phyloP scores from a whole-genome alignment of 1,139 yeast genomes.

The Debaryomycetaceae sp. region DNA sequence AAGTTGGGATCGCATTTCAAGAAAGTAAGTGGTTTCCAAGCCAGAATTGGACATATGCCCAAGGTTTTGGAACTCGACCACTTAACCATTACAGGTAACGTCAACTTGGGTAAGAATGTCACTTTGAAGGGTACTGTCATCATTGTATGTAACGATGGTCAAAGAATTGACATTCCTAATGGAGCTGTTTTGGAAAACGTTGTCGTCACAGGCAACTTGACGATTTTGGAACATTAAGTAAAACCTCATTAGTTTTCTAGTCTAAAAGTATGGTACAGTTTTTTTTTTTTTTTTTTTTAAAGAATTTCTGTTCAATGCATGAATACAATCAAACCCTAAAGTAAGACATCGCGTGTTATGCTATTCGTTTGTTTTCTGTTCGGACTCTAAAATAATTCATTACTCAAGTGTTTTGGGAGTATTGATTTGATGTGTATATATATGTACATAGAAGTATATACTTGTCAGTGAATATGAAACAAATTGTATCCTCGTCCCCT shows the following conservation, averaged over 20 bases:
- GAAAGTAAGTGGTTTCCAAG: conserved; percentile 88
- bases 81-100: conserved; percentile 96
- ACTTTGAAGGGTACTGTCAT: conserved; percentile 95
- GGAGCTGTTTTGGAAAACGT: conserved; percentile 94
- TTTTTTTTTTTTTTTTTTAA: too few species aligned
- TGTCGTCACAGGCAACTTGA: conserved; percentile 94
- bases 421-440: too few species aligned
- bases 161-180: conserved; percentile 94
- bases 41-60: conserved; percentile 93
- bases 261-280: neutral
- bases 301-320: too few species aligned
- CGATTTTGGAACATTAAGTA: conserved; percentile 82
- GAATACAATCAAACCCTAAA: too few species aligned
- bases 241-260: neutral
- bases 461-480: too few species aligned
- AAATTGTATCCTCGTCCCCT: too few species aligned
- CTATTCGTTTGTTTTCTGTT: too few species aligned
- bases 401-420: too few species aligned
- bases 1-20: conserved; percentile 96
- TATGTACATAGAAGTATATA: too few species aligned
- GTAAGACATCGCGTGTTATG: too few species aligned
- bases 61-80: conserved; percentile 93
- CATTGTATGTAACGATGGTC: conserved; percentile 96
- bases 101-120: conserved; percentile 83
- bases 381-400: too few species aligned